Base-by-base conservation (phyloP, 441 rosid species). In the Pelargonium myrrhifolium region DNA sequence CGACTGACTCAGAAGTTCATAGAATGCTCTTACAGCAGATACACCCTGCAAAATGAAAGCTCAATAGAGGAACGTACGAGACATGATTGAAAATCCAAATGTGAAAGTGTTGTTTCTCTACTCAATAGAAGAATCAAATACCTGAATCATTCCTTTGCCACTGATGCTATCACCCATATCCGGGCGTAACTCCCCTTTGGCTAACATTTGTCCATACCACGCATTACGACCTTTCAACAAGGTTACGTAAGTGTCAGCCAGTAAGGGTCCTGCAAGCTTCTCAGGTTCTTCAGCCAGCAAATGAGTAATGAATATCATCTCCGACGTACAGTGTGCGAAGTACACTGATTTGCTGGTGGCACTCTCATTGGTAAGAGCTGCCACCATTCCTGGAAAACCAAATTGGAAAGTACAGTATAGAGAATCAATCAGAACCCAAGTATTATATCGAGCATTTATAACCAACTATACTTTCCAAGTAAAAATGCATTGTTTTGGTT, bases 21-120 rank as follows among this genome's bases (percentile, higher is more conserved):
- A 87, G 72, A 87, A 89, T 51, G 95, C 95, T 71, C 78, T 79
- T 18, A 87, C 87, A 4, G 95, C 95, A 17, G 95, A 89, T 43
- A 89, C 95, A 47, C 95, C 95, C 95, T 87, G 77, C 12, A 47
- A 43, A 68, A 31, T 3, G 40, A 10, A 37, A 37, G 40, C n/a
- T n/a, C n/a, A n/a, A n/a, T n/a, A n/a, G n/a, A n/a, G n/a, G n/a
- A n/a, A n/a, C n/a, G n/a, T n/a, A n/a, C n/a, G n/a, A n/a, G n/a
- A n/a, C n/a, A n/a, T n/a, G n/a, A n/a, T n/a, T n/a, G n/a, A n/a
- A n/a, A n/a, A n/a, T n/a, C n/a, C n/a, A n/a, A n/a, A n/a, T n/a
- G n/a, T n/a, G n/a, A n/a, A n/a, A n/a, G n/a, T n/a, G n/a, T n/a
- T 37, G 40, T 0, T 37, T 2, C 1, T 37, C 40, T 37, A 37